Percentiles rank a stretch among this genome's conserved stretches.
These are phyloP conservation scores for Mycena belliarum DNA, from an alignment of 768 basidiomycete genomes.

Conservation along the genomic window DNA sequence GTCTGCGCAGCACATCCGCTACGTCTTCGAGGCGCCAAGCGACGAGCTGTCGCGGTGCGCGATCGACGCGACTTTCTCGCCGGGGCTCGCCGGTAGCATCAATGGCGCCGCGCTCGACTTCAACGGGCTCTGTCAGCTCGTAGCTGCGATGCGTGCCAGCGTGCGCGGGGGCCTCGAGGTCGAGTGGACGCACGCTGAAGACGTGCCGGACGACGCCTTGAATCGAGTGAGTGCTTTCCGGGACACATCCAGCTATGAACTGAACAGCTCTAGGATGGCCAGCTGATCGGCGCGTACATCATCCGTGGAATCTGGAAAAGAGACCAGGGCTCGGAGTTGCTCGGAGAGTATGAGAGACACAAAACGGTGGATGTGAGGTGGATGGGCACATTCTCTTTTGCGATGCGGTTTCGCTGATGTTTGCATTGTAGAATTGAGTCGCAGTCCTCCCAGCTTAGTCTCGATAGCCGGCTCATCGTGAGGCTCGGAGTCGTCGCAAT, in stretches of 20 bases:
- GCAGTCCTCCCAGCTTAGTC: conserved; percentile 31
- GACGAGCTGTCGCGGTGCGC: conserved; percentile 44
- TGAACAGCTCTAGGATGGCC: conserved; percentile 39
- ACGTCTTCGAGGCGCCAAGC: conserved; percentile 51
- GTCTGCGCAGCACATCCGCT: conserved; percentile 50
- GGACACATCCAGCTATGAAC: neutral
- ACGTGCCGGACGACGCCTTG: conserved; percentile 39
- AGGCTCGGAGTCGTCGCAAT: conserved; percentile 49
- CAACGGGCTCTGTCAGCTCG: conserved; percentile 41
- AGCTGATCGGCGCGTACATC: conserved; percentile 51
- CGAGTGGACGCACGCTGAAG: conserved; percentile 50
- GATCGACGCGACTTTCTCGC: conserved; percentile 48
- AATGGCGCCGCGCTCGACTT: conserved; percentile 46
- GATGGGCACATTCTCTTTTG: conserved; percentile 18
- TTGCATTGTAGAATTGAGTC: conserved; percentile 50
- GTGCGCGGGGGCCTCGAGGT: conserved; percentile 44
- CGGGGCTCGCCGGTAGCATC: conserved; percentile 36
- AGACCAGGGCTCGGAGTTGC: conserved; percentile 30
- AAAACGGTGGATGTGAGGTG: conserved; percentile 55
- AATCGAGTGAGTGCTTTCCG: conserved; percentile 43
- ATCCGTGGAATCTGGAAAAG: conserved; percentile 49
- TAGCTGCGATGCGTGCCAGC: conserved; percentile 42
- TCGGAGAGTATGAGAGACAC: conserved; percentile 45
- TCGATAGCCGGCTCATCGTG: conserved; percentile 52
- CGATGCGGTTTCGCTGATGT: neutral